Evolutionary conservation across 768 basidiomycete genomes (phyloP).

Genomic region (Hysterangium stoloniferum): DNA sequence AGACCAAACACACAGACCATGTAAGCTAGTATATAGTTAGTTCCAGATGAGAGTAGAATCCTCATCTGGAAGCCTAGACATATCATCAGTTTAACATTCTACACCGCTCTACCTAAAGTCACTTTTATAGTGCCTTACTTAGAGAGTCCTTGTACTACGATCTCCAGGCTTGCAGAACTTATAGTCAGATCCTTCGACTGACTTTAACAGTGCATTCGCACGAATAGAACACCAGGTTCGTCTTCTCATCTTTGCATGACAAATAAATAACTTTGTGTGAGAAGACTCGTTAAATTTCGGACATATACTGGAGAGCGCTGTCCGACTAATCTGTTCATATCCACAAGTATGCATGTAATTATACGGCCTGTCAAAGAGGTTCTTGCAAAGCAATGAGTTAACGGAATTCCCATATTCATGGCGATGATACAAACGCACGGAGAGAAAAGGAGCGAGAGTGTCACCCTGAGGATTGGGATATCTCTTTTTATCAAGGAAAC

Average conservation of each 20-base stretch:
- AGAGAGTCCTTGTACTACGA: too few species aligned
- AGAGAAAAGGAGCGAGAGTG: conserved; percentile 77
- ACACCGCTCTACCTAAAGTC: too few species aligned
- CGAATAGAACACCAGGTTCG: conserved; percentile 96
- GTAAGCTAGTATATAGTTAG: too few species aligned
- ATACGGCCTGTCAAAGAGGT: conserved; percentile 94
- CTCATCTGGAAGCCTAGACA: too few species aligned
- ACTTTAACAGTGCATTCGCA: conserved; percentile 97
- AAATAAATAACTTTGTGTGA: too few species aligned
- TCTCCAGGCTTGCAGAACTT: too few species aligned
- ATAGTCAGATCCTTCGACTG: too few species aligned
- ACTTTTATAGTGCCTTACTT: too few species aligned
- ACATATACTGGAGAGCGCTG: conserved; percentile 97
- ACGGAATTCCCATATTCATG: conserved; percentile 96
- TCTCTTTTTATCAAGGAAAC: conserved; percentile 30
- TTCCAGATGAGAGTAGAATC: too few species aligned
- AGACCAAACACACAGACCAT: too few species aligned
- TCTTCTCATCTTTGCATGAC: too few species aligned
- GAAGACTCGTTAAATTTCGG: conserved; percentile 93
- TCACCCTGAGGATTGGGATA: conserved; percentile 60
- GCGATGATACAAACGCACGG: conserved; percentile 51
- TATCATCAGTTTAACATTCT: too few species aligned
- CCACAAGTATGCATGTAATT: conserved; percentile 69
- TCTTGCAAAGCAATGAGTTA: conserved; percentile 96
- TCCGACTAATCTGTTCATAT: neutral